Percentiles rank a stretch among this genome's conserved stretches.
phyloP scores from a whole-genome alignment of 192 early-diverging fungal genomes.

The Coemansia sp. region DNA sequence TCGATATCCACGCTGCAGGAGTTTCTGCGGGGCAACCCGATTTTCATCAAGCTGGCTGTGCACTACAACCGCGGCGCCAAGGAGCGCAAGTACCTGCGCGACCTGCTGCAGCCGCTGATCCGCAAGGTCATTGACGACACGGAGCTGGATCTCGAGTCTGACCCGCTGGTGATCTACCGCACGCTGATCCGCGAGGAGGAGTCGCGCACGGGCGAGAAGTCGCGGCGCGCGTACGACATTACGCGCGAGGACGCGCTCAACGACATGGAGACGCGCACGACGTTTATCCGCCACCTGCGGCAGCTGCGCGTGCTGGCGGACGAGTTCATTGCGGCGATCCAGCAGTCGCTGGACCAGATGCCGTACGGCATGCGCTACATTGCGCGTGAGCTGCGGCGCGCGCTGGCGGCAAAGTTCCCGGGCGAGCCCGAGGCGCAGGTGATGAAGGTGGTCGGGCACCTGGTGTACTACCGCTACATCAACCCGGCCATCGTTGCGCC shows the following conservation, averaged over 20 bases:
- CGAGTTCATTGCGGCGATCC: conserved; percentile 80
- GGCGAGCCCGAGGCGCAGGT: conserved; percentile 76
- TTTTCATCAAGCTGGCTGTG: conserved; percentile 96
- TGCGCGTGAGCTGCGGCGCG: conserved; percentile 81
- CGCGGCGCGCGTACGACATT: conserved; percentile 70
- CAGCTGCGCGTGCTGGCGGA: conserved; percentile 81
- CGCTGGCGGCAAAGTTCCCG: conserved; percentile 80
- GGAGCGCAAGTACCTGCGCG: conserved; percentile 86
- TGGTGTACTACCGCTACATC: conserved; percentile 98
- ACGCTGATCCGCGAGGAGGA: conserved; percentile 88
- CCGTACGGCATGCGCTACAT: conserved; percentile 96
- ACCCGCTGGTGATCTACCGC: conserved; percentile 88
- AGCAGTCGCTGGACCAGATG: conserved; percentile 76
- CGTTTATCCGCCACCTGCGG: conserved; percentile 66
- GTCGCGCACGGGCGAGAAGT: conserved; percentile 79
- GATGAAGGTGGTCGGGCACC: conserved; percentile 85
- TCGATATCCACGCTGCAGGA: conserved; percentile 81
- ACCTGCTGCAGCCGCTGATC: conserved; percentile 80
- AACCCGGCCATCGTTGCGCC: conserved; percentile 98
- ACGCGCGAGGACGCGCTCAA: conserved; percentile 75
- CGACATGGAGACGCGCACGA: conserved; percentile 74
- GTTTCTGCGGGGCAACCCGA: conserved; percentile 91
- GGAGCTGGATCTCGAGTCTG: conserved; percentile 85
- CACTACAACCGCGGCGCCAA: conserved; percentile 95
- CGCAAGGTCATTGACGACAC: conserved; percentile 74